Percentiles rank a stretch among this genome's conserved stretches.
These are phyloP conservation scores for Quercus rubra DNA, from an alignment of 306 rosid species.

Conservation along the genomic window DNA sequence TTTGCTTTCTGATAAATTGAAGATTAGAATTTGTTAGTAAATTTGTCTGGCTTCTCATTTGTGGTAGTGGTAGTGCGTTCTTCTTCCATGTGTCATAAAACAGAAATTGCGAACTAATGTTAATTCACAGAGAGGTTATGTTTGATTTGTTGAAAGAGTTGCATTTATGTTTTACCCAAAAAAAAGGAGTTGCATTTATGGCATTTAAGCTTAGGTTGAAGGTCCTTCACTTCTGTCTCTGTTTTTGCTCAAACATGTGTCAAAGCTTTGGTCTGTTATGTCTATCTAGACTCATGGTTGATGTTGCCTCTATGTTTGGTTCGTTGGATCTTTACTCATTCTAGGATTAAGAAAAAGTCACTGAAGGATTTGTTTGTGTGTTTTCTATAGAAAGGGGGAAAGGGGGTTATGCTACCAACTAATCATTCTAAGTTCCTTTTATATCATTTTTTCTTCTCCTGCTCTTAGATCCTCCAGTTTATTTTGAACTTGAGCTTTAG, in stretches of 20 bases:
- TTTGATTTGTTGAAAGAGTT: neutral
- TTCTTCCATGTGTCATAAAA: neutral
- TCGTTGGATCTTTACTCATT: neutral
- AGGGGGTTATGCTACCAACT: neutral
- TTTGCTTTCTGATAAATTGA: neutral
- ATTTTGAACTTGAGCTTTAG: conserved; percentile 12
- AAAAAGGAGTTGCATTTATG: too few relatives aligned
- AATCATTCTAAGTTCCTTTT: neutral
- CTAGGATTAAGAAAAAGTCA: neutral
- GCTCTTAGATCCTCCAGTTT: neutral
- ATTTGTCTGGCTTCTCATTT: neutral
- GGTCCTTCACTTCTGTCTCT: neutral
- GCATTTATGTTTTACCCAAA: too few relatives aligned
- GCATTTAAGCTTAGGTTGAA: neutral
- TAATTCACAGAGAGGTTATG: neutral
- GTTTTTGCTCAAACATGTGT: neutral
- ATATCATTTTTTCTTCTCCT: neutral
- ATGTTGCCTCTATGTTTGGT: neutral
- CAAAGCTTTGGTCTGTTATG: neutral
- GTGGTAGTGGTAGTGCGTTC: neutral
- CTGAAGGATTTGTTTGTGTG: neutral
- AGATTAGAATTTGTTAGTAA: neutral
- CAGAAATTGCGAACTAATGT: neutral
- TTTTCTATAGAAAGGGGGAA: neutral
- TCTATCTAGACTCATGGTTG: neutral